A percentile compares a stretch with the other conserved stretches of the same genome.
Conservation (phyloP, 495 filamentous ascomycete species). For the Usnea hakonensis region DNA sequence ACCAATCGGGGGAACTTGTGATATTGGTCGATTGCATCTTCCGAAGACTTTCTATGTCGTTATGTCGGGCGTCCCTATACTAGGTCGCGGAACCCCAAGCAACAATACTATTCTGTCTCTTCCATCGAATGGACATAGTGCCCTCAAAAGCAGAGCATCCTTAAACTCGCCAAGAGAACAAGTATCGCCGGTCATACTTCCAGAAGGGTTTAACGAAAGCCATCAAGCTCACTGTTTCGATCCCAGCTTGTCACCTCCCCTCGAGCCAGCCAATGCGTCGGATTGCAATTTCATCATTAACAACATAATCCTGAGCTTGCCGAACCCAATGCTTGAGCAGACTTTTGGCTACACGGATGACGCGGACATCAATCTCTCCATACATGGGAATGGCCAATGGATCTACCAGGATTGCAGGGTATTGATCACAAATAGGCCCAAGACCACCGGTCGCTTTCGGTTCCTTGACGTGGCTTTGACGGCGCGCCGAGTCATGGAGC, state of each 20-base stretch:
- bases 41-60: not conserved
- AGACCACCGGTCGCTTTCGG: not conserved
- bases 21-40: not conserved
- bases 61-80: not conserved
- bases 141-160: not conserved
- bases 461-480: conserved; percentile 4
- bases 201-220: not conserved
- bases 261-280: not conserved
- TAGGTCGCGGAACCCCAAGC: not conserved
- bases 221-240: not conserved
- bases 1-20: not conserved
- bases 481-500: not conserved
- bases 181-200: not conserved
- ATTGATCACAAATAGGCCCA: not conserved
- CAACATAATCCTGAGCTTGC: not conserved
- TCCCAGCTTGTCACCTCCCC: not conserved
- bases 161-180: not conserved
- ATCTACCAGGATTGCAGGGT: not conserved
- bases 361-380: not conserved
- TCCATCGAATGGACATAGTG: not conserved
- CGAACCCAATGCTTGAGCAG: not conserved
- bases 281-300: conserved; percentile 10
- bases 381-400: not conserved
- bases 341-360: conserved; percentile 8
- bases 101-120: not conserved